These are phyloP conservation scores for Candida dendrica DNA, from an alignment of 805 yeast species.

Conservation along the genomic window DNA sequence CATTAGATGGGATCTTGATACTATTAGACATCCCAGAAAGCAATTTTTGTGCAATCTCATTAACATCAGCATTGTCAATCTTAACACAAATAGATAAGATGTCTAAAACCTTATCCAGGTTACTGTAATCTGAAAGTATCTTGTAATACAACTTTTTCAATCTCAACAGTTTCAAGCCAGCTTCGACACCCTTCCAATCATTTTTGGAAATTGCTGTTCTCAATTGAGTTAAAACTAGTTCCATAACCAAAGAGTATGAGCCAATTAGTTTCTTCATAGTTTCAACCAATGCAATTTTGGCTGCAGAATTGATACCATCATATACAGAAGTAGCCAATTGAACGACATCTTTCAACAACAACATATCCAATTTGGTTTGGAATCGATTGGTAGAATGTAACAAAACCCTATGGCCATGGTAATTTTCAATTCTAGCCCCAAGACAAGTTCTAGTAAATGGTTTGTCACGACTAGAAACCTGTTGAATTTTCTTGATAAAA, in stretches of 20 bases:
- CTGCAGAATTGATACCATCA: conserved; percentile 58
- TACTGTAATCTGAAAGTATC: conserved; percentile 48
- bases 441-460: conserved; percentile 73
- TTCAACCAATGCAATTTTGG: conserved; percentile 59
- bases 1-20: conserved; percentile 42
- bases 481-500: conserved; percentile 51
- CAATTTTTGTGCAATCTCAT: conserved; percentile 44
- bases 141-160: conserved; percentile 52
- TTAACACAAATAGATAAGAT: conserved; percentile 47
- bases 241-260: conserved; percentile 49
- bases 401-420: conserved; percentile 67
- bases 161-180: conserved; percentile 53
- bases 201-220: conserved; percentile 39
- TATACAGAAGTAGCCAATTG: conserved; percentile 62
- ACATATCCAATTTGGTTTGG: conserved; percentile 57
- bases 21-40: conserved; percentile 33
- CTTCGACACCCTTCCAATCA: conserved; percentile 52
- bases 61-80: conserved; percentile 50
- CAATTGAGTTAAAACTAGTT: conserved; percentile 40
- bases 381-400: conserved; percentile 68
- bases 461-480: conserved; percentile 54
- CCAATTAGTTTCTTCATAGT: conserved; percentile 67
- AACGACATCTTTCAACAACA: conserved; percentile 59
- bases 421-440: conserved; percentile 67
- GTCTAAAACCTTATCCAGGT: conserved; percentile 39